Percentiles rank a stretch among this genome's conserved stretches.
phyloP scores from a whole-genome alignment of 2,329 filamentous ascomycete genomes.

The Scytalidium sp. region DNA sequence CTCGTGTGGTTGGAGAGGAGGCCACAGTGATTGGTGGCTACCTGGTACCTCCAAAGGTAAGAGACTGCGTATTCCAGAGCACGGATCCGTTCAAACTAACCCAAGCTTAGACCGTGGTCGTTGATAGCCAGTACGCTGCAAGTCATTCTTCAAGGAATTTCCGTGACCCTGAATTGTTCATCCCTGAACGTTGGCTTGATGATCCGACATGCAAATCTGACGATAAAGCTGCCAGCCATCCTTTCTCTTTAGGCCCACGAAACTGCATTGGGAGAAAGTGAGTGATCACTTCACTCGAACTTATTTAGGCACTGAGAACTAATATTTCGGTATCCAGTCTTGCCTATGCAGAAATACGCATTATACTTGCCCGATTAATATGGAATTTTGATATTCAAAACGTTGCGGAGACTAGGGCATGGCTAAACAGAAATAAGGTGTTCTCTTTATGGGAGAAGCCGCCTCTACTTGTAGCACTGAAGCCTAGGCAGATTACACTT shows the following conservation, averaged over 20 bases:
- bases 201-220: conserved; percentile 12
- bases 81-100: background rate
- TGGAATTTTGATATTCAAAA: conserved; percentile 18
- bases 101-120: conserved; percentile 2
- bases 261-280: conserved; percentile 17
- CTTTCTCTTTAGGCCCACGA: conserved; percentile 12
- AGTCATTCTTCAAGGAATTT: conserved; percentile 6
- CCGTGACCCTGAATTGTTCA: conserved; percentile 22
- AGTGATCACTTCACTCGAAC: background rate
- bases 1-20: background rate
- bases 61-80: background rate
- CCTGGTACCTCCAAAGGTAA: background rate
- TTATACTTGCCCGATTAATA: conserved; percentile 22
- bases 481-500: too few relatives aligned
- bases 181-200: conserved; percentile 29
- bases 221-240: conserved; percentile 10
- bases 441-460: conserved; percentile 10
- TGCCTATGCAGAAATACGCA: conserved; percentile 17
- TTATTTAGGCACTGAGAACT: background rate
- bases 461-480: conserved; percentile 10
- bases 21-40: background rate
- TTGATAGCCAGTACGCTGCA: conserved; percentile 5
- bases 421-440: conserved; percentile 9
- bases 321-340: too few relatives aligned
- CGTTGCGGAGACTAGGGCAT: conserved; percentile 4